Base-by-base conservation (phyloP, 202 grass and related monocot genomes). In the Miscanthus sacchariflorus region DNA sequence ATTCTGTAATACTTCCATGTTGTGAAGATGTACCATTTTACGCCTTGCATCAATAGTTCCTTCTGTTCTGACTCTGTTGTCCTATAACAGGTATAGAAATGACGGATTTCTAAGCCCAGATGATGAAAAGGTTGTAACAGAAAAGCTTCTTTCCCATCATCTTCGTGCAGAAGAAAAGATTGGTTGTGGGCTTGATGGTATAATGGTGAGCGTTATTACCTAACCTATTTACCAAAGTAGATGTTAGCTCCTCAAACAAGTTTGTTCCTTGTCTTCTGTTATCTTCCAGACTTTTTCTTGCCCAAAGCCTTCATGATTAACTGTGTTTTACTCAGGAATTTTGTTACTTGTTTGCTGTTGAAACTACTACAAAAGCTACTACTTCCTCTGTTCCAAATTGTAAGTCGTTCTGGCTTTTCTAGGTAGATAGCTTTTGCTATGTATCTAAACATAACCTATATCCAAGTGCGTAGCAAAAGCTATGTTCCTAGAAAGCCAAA, bases 141-240 rank as follows among this genome's bases (percentile, higher is more conserved):
- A 91, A 91, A 95, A 91, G 83, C 77, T 95, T 91, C 89, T 95
- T 82, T 59, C 68, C 52, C 76, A 93, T 74, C 93, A 95, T 78
- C 93, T 89, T 43, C 36, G 5, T 77, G 85, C 74, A 30, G 84
- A 93, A 38, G 89, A 95, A 43, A 95, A 95, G 78, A 95, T 95
- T 89, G 93, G 93, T 83, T 91, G 93, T 80, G 93, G 93, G 18
- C 68, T 95, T 83, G 81, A 91, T 68, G 82, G 72, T 73, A 86
- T 95, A 87, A 89, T 93, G 93, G 93, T 95, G 80, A 90, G 76
- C 70, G 2, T 65, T 39, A 74, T 49, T 78, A 23, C 63, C 61
- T 71, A 35, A 76, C 28, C 28, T 78, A 12, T 81, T 76, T 84
- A 27, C 12, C 38, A 86, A 77, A 63, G 36, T 56, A 24, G 15